phyloP scores from a whole-genome alignment of 495 filamentous ascomycete genomes.

The Friedmanniomyces endolithicus region DNA sequence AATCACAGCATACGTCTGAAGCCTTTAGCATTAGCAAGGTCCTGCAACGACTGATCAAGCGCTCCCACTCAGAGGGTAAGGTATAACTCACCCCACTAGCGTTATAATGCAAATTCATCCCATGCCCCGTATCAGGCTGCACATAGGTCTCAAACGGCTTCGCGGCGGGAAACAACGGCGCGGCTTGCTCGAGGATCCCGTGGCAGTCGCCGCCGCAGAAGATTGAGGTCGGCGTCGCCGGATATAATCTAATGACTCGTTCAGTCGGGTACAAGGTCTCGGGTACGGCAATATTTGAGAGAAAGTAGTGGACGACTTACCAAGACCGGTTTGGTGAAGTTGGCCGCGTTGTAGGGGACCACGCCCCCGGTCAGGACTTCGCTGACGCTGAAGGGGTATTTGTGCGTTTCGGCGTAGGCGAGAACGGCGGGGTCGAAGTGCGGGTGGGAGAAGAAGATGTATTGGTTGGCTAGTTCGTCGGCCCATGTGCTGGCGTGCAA shows the following conservation, averaged over 20 bases:
- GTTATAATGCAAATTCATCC: slow-evolving; percentile 21
- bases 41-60: too few relatives aligned
- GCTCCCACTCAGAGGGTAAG: too few relatives aligned
- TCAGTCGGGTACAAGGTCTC: background rate
- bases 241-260: slow-evolving; percentile 1
- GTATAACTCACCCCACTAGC: slow-evolving; percentile 3
- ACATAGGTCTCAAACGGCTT: slow-evolving; percentile 14
- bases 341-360: background rate
- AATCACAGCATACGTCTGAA: too few relatives aligned
- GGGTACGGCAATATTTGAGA: too few relatives aligned
- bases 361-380: slow-evolving; percentile 5
- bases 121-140: slow-evolving; percentile 19
- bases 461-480: slow-evolving; percentile 16
- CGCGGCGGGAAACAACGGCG: slow-evolving; percentile 12
- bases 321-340: slow-evolving; percentile 11
- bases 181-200: slow-evolving; percentile 5
- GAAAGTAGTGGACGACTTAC: background rate
- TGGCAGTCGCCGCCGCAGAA: slow-evolving; percentile 15
- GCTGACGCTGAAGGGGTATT: slow-evolving; percentile 6
- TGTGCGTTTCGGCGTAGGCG: slow-evolving; percentile 1
- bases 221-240: slow-evolving; percentile 11
- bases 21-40: too few relatives aligned
- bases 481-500: slow-evolving; percentile 1
- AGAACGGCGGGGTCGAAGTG: slow-evolving; percentile 15
- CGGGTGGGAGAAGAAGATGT: slow-evolving; percentile 11